Evolutionary conservation across 2,329 filamentous ascomycete species (phyloP).

Genomic region (Aaosphaeria pasadenensis): DNA sequence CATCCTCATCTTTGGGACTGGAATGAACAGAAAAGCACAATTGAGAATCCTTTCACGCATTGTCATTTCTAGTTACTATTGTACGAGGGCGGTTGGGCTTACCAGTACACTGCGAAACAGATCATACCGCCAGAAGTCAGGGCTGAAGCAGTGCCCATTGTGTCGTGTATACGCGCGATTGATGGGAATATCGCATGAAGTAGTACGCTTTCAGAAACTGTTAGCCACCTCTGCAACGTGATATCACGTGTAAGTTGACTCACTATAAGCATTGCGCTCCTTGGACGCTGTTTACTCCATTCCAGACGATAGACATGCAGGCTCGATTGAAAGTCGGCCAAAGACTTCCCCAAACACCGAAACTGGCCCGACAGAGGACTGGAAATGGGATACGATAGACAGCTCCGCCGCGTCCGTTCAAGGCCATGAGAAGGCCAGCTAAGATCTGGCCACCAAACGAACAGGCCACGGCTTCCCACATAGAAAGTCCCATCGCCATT

Average conservation of each 20-base stretch:
- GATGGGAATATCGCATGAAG: not conserved
- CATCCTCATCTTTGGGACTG: not conserved
- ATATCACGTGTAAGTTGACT: not conserved
- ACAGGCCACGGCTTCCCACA: not conserved
- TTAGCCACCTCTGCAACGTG: not conserved
- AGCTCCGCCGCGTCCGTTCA: not conserved
- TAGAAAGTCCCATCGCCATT: not conserved
- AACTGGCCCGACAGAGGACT: not conserved
- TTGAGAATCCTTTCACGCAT: not conserved
- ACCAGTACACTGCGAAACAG: not conserved
- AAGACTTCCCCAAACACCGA: not conserved
- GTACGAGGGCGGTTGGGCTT: not conserved
- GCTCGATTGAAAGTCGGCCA: not conserved
- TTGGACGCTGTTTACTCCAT: not conserved
- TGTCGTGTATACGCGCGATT: not conserved
- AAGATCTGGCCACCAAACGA: not conserved
- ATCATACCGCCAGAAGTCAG: conserved; percentile 1
- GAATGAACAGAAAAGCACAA: not conserved
- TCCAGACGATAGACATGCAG: not conserved
- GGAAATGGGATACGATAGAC: not conserved
- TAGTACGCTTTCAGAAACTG: not conserved
- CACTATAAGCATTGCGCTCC: not conserved
- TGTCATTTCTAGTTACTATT: not conserved
- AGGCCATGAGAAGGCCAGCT: not conserved
- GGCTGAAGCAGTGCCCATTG: not conserved